A percentile compares a stretch with the other conserved stretches of the same genome.
phyloP scores from a whole-genome alignment of 768 basidiomycete species.

The Dendrothele bispora region DNA sequence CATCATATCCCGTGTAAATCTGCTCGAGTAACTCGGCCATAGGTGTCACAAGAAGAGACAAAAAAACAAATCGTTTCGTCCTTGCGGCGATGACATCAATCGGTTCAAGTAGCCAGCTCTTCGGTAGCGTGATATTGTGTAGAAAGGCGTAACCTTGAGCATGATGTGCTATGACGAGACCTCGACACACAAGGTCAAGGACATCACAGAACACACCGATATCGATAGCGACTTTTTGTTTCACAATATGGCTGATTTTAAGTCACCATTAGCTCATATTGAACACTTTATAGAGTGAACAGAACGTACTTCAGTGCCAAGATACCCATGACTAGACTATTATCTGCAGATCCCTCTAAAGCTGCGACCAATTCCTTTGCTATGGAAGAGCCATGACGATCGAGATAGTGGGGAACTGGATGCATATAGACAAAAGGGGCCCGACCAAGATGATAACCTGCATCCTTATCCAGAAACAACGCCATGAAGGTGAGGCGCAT shows the following conservation, averaged over 20 bases:
- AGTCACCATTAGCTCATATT: neutral
- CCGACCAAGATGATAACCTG: constrained; percentile 35
- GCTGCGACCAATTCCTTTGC: constrained; percentile 30
- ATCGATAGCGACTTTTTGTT: constrained; percentile 36
- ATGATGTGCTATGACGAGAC: constrained; percentile 34
- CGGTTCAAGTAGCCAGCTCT: constrained; percentile 54
- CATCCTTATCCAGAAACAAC: constrained; percentile 34
- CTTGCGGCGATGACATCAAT: constrained; percentile 18
- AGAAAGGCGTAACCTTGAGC: constrained; percentile 24
- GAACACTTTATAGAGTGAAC: neutral
- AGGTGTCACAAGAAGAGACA: constrained; percentile 16
- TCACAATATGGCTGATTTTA: constrained; percentile 41
- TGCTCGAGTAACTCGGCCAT: constrained; percentile 28
- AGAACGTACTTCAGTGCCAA: constrained; percentile 29
- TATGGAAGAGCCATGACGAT: constrained; percentile 15
- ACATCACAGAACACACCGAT: constrained; percentile 49
- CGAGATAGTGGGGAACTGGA: constrained; percentile 22
- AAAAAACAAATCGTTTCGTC: constrained; percentile 10
- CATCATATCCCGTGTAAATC: constrained; percentile 23
- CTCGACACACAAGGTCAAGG: constrained; percentile 47
- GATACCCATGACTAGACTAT: constrained; percentile 34
- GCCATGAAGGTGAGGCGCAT: constrained; percentile 35
- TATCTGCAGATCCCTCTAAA: constrained; percentile 24
- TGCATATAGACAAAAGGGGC: constrained; percentile 21
- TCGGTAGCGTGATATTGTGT: constrained; percentile 51